These are phyloP conservation scores for Calocybe indica DNA, from an alignment of 768 basidiomycete genomes.

Conservation along the genomic window DNA sequence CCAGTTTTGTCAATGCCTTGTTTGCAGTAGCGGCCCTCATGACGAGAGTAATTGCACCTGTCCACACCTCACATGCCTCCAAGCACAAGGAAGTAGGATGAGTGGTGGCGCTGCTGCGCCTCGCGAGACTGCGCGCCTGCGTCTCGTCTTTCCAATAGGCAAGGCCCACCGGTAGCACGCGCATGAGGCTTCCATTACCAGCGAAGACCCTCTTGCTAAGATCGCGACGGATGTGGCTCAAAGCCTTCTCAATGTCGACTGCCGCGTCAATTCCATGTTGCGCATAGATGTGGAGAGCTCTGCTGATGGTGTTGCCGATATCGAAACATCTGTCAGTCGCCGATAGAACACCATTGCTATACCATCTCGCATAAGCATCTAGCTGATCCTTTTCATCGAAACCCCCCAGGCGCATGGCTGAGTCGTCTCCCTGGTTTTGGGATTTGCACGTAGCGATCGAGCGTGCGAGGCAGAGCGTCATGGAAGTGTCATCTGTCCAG, in stretches of 20 bases:
- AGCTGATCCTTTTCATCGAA: slow-evolving; percentile 15
- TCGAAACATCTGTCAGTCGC: slow-evolving; percentile 18
- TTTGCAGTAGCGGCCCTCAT: slow-evolving; percentile 20
- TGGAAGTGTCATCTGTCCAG: slow-evolving; percentile 46
- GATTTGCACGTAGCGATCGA: slow-evolving; percentile 27
- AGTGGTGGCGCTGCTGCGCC: slow-evolving; percentile 35
- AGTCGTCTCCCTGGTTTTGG: background rate
- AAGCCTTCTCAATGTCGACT: slow-evolving; percentile 13
- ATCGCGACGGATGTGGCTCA: slow-evolving; percentile 21
- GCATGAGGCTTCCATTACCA: slow-evolving; percentile 41
- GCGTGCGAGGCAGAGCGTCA: slow-evolving; percentile 37
- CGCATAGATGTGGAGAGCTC: slow-evolving; percentile 27
- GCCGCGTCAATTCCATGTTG: background rate
- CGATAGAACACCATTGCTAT: slow-evolving; percentile 8
- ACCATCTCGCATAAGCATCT: slow-evolving; percentile 10
- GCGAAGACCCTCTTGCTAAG: slow-evolving; percentile 19
- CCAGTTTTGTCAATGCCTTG: slow-evolving; percentile 26
- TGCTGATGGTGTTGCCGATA: slow-evolving; percentile 28
- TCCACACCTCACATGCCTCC: slow-evolving; percentile 38
- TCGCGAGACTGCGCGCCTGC: slow-evolving; percentile 23
- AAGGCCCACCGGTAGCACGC: slow-evolving; percentile 37
- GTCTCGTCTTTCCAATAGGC: slow-evolving; percentile 33
- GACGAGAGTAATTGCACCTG: slow-evolving; percentile 25
- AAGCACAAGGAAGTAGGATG: slow-evolving; percentile 35
- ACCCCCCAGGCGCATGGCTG: slow-evolving; percentile 2